Evolutionary conservation across 352 stramenopile genomes (phyloP), one percentile per base, ranked within the genome.

Genomic region (Achlya hypogyna): DNA sequence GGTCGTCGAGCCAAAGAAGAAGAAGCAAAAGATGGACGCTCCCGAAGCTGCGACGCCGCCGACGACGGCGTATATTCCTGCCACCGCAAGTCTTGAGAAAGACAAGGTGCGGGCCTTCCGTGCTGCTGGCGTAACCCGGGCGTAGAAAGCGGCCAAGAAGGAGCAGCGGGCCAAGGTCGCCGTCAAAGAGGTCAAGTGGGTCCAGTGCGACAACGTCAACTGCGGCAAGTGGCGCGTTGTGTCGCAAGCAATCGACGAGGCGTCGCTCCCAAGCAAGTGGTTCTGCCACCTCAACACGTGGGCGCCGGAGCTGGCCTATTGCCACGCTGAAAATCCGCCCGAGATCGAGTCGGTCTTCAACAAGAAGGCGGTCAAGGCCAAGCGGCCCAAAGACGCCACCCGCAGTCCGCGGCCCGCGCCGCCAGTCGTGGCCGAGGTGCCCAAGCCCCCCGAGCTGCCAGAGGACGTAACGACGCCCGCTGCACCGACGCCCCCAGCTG

Each of bases 221-320:
- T 99, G 96, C 72, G 78, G 80, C 5, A 98, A 98, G 72, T 99
- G 96, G 96, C 91, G 96, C 29, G 85, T 97, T 32, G 82, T 98
- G 38, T 92, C 96, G 10, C 74, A 77, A n/a, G 83, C 76, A n/a
- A 89, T 98, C 56, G 82, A 98, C 54, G 84, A 91, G 23, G 82
- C 90, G 38, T 74, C 78, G 25, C 77, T 99, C 25, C 95, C 95
- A 10, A 82, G 96, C 5, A 78, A 95, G 28, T 99, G 85, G 85
- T 89, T 83, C 49, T 94, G 85, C 53, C 72, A 86, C 28, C 66
- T 92, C 27, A 94, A 94, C 63, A 91, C 83, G 5, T 94, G 85
- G 85, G 72, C 76, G 6, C 82, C 78, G 0, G 81, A 89, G 52
- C 67, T 91, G 14, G 85, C 85, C 27, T 88, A 77, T 22, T 94